Base-by-base conservation (phyloP, 768 basidiomycete genomes). In the Lentinula sp. region DNA sequence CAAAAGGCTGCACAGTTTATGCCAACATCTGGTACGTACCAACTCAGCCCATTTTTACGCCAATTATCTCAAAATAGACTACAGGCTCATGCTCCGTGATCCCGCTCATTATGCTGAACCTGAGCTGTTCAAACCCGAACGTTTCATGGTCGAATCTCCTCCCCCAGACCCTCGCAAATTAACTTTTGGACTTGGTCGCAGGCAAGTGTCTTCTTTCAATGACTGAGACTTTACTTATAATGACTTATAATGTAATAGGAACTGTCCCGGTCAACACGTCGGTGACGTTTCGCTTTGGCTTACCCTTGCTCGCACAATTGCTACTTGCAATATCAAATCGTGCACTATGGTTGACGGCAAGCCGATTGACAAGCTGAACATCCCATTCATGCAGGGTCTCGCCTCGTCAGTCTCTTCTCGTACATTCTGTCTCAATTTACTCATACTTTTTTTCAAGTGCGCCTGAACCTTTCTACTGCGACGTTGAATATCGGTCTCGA, bases 1-100 rank as follows among this genome's bases (percentile, higher is more conserved):
- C 76, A 2, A 71, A 73, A 63, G 76, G 73, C 9, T 64, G 68
- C 42, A 37, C 61, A 11, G 46, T 70, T 9, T 62, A 68, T 15
- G 34, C 67, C 1, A 69, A 68, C 40, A 62, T 58, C 3, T 66
- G 65, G 68, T 68, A 57, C 18, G 48, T 59, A 32, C 37, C 35
- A 5, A 6, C n/a, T 13, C 9, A 31, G 16, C n/a, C 13, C 5
- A 40, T 16, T 5, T 28, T n/a, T 0, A 21, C 2, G n/a, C n/a
- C 15, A 21, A 35, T 8, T 32, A 16, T 23, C 37, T 13, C 35
- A 31, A 57, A 16, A 11, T 16, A 60, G 2, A n/a, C 3, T n/a
- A 3, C 55, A 66, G 66, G 66, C 61, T 61, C 35, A 65, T 66
- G 60, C 50, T 60, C 0, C 66, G 65, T 45, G 62, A 63, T 46